Evolutionary conservation across 768 basidiomycete species (phyloP).

Genomic region (Amyloporia xantha): DNA sequence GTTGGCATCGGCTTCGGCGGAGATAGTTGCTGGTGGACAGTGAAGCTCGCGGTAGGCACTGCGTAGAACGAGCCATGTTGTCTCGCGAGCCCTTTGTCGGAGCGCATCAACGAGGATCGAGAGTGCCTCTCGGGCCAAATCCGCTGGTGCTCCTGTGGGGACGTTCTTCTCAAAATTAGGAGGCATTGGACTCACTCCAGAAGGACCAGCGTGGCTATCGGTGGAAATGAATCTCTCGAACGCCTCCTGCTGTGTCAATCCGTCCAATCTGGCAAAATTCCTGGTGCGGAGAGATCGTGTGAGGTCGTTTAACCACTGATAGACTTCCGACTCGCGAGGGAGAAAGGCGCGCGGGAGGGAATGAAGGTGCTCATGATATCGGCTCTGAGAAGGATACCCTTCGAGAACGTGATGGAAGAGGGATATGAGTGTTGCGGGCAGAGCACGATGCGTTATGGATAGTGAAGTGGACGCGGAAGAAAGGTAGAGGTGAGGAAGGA

Average conservation of each 20-base stretch:
- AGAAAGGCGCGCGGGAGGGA: conserved; percentile 37
- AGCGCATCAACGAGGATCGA: conserved; percentile 38
- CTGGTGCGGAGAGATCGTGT: conserved; percentile 44
- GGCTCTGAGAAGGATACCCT: conserved; percentile 58
- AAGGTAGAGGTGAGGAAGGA: conserved; percentile 46
- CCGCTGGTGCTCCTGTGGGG: not conserved
- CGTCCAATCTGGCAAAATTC: conserved; percentile 49
- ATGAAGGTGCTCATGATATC: conserved; percentile 41
- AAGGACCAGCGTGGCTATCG: no score
- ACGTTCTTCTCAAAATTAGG: no score
- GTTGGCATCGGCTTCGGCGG: not conserved
- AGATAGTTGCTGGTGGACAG: conserved; percentile 31
- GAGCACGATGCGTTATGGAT: conserved; percentile 7
- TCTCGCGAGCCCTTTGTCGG: conserved; percentile 43
- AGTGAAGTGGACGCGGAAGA: conserved; percentile 4
- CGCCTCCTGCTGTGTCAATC: conserved; percentile 30
- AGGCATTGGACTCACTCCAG: no score
- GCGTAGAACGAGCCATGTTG: conserved; percentile 55
- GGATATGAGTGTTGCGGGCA: conserved; percentile 37
- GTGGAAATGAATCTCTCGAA: conserved; percentile 21
- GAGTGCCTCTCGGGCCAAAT: conserved; percentile 37
- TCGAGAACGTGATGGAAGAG: conserved; percentile 52
- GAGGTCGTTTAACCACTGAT: conserved; percentile 47
- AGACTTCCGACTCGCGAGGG: conserved; percentile 27
- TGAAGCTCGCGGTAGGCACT: conserved; percentile 58